phyloP scores from a whole-genome alignment of 164 flowering plant species.

The Cinnamomum micranthum region DNA sequence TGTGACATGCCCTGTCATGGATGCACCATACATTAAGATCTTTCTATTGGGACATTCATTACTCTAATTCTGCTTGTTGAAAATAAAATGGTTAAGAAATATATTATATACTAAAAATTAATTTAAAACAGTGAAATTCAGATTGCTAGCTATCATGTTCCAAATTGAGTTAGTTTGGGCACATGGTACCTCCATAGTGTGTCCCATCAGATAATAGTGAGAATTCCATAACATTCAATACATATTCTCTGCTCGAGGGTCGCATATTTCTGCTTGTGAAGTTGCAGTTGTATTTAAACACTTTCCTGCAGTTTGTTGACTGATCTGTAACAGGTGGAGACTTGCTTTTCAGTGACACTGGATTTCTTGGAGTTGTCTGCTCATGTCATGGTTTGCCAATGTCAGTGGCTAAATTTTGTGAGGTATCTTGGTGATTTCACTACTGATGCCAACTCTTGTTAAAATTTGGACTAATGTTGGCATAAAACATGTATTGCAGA shows the following conservation, averaged over 20 bases:
- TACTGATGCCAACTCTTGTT: neutral
- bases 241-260: neutral
- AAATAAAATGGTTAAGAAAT: neutral
- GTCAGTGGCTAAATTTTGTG: constrained; percentile 60
- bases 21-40: neutral
- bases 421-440: constrained; percentile 32
- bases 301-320: constrained; percentile 2
- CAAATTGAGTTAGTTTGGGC: too few relatives aligned
- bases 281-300: neutral
- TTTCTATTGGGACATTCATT: neutral
- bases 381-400: constrained; percentile 51
- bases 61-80: neutral
- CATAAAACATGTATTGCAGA: neutral
- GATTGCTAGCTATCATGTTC: too few relatives aligned
- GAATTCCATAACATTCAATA: too few relatives aligned
- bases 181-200: too few relatives aligned
- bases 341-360: constrained; percentile 53
- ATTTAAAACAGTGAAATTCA: too few relatives aligned
- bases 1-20: neutral
- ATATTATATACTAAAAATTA: too few relatives aligned
- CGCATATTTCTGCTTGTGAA: neutral
- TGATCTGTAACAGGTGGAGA: constrained; percentile 42
- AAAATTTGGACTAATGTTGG: neutral
- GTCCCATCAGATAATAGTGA: too few relatives aligned
- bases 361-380: constrained; percentile 58